These are phyloP conservation scores for Kwoniella sp. DNA, from an alignment of 768 basidiomycete species.

Conservation along the genomic window DNA sequence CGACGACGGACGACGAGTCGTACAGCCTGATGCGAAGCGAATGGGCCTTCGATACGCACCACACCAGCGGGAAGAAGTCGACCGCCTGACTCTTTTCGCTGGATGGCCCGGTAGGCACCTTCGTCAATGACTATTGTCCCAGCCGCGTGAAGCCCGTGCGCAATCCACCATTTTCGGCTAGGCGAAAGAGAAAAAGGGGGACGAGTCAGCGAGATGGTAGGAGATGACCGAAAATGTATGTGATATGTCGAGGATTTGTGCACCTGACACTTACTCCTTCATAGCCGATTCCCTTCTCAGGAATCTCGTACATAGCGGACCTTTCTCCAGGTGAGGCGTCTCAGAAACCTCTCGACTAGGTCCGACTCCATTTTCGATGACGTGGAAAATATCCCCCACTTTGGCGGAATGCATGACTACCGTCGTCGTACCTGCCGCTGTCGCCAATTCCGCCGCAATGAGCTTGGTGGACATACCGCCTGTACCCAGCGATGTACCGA, in stretches of 20 bases:
- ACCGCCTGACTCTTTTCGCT: constrained; percentile 77
- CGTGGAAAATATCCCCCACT: constrained; percentile 71
- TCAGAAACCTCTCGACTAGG: constrained; percentile 41
- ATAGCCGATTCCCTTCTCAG: constrained; percentile 55
- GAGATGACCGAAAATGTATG: too few relatives aligned
- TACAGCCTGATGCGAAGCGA: constrained; percentile 94
- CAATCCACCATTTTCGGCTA: constrained; percentile 94
- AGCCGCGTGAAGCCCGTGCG: constrained; percentile 87
- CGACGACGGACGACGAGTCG: constrained; percentile 66
- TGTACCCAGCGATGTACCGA: constrained; percentile 90
- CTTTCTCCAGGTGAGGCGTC: constrained; percentile 32
- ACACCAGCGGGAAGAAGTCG: constrained; percentile 91
- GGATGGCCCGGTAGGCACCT: constrained; percentile 84
- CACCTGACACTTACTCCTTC: constrained; percentile 56
- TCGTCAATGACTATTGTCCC: constrained; percentile 85
- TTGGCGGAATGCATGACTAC: constrained; percentile 82
- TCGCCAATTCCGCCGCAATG: constrained; percentile 96
- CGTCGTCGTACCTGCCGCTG: constrained; percentile 89
- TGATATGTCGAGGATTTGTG: too few relatives aligned
- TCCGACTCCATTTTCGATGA: constrained; percentile 64
- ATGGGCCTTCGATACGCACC: constrained; percentile 77
- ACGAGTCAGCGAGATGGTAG: neutral
- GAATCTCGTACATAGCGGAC: constrained; percentile 89
- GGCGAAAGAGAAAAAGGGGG: too few relatives aligned
- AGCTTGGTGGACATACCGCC: constrained; percentile 99